Evolutionary conservation across 2,329 filamentous ascomycete species (phyloP).

Genomic region (Penicillium thymicola): DNA sequence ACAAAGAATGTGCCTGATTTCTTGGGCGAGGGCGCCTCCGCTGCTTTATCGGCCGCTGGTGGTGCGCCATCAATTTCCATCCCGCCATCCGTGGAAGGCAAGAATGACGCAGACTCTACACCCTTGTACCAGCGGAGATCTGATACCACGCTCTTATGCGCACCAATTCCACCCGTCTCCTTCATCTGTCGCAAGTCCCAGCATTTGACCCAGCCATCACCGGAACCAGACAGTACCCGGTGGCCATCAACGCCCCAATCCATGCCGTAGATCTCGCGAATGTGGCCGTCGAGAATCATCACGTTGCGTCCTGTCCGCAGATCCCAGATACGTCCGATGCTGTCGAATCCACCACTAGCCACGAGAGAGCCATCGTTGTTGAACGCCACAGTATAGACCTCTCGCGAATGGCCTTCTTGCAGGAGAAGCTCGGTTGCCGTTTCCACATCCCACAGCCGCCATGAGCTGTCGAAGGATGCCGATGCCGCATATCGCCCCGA

Average conservation of each 20-base stretch:
- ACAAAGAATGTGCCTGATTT: conserved; percentile 91
- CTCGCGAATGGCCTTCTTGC: conserved; percentile 91
- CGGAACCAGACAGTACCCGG: conserved; percentile 86
- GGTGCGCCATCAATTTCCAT: conserved; percentile 33
- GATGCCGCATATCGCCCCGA: conserved; percentile 87
- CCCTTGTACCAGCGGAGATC: conserved; percentile 95
- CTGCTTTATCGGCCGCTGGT: conserved; percentile 11
- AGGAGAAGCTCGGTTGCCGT: conserved; percentile 78
- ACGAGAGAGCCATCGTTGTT: conserved; percentile 87
- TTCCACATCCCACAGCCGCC: conserved; percentile 92
- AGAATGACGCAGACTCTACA: conserved; percentile 65
- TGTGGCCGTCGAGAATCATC: conserved; percentile 91
- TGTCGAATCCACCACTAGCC: conserved; percentile 89
- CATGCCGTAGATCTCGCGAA: conserved; percentile 87
- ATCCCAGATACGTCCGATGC: conserved; percentile 94
- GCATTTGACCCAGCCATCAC: conserved; percentile 94
- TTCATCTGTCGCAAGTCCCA: conserved; percentile 94
- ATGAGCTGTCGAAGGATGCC: conserved; percentile 93
- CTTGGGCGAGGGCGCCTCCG: conserved; percentile 59
- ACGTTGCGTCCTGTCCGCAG: conserved; percentile 86
- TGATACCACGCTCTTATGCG: conserved; percentile 86
- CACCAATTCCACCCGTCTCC: conserved; percentile 78
- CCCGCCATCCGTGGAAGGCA: conserved; percentile 58
- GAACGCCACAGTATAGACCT: conserved; percentile 87
- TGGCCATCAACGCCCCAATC: conserved; percentile 92